Evolutionary conservation across 257 asterid species (phyloP), one percentile per base, ranked within the genome.

Genomic region (Catharanthus roseus): DNA sequence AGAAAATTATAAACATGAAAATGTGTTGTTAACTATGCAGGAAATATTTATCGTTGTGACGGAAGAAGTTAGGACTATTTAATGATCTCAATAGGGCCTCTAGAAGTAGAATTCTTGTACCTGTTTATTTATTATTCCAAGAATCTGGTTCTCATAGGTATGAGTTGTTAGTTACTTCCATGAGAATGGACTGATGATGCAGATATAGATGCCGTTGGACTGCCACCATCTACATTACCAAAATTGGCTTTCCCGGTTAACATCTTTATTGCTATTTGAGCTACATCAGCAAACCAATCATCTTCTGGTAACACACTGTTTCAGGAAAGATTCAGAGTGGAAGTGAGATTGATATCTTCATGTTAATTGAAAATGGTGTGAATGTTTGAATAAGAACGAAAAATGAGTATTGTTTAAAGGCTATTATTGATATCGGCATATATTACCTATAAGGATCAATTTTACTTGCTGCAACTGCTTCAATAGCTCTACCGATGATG

Each of bases 251-350:
- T 83, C 38, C 96, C 97, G 8, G 77, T 66, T 68, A 91, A 66
- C 92, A 85, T 89, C 68, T 93, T 90, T 63, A 91, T 89, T 28
- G 98, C 96, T 5, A 86, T 88, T 80, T 89, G 96, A 53, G 98
- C 97, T 39, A 88, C 96, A 53, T 93, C 98, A 9, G 95, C 92
- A 42, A 93, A 91, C 98, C 97, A 91, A 53, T 93, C 98, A 76
- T 93, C 97, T 80, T 89, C 97, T 0, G 97, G 96, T 71, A 89
- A 71, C 39, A 84, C 83, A 72, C 96, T 91, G 86, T 4, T 65
- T 23, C 7, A 39, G 12, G 53, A 41, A 24, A 36, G 15, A 42
- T 51, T 5, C 1, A 26, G 65, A 56, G 45, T 15, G 19, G 57
- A 38, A 50, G 7, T 12, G 11, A 24, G 50, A 10, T 26, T 67